Percentiles rank a stretch among this genome's conserved stretches.
These are phyloP conservation scores for Aspergillus persii DNA, from an alignment of 2,329 filamentous ascomycete species.

Conservation along the genomic window DNA sequence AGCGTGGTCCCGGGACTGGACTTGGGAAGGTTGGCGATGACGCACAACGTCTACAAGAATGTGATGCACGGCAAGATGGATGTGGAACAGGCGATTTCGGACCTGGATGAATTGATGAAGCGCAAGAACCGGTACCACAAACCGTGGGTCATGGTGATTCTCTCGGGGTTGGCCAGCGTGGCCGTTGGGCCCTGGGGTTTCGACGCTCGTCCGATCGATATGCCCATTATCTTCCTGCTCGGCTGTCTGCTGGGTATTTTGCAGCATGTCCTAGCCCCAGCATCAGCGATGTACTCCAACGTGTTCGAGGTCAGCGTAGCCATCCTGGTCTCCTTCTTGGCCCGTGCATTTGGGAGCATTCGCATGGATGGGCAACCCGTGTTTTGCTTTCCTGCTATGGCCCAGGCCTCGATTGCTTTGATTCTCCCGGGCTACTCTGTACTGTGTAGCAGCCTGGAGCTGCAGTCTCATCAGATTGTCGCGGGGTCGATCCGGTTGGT, in stretches of 20 bases:
- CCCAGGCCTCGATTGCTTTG: conserved; percentile 58
- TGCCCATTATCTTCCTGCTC: conserved; percentile 57
- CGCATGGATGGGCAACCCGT: conserved; percentile 35
- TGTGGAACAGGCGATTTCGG: conserved; percentile 38
- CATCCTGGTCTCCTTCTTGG: conserved; percentile 64
- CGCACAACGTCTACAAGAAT: conserved; percentile 44
- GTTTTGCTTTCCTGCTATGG: conserved; percentile 62
- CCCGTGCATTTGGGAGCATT: conserved; percentile 66
- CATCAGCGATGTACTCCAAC: conserved; percentile 61
- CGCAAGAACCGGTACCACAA: conserved; percentile 53
- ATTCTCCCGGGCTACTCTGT: conserved; percentile 67
- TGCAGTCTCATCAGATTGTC: conserved; percentile 66
- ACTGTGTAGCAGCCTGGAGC: conserved; percentile 58
- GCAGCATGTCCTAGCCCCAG: conserved; percentile 70
- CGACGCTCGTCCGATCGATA: conserved; percentile 62
- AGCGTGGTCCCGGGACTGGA: conserved; percentile 41
- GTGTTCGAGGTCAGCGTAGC: conserved; percentile 49
- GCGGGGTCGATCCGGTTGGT: conserved; percentile 54
- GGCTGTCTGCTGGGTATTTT: conserved; percentile 70
- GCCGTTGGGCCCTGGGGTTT: conserved; percentile 78
- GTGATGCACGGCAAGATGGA: conserved; percentile 44
- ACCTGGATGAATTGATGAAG: conserved; percentile 54
- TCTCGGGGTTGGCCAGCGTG: conserved; percentile 73
- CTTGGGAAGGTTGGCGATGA: conserved; percentile 41
- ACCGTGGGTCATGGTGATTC: conserved; percentile 53